Conservation (phyloP, 192 early-diverging fungal species). For the Glomus cerebriforme region DNA sequence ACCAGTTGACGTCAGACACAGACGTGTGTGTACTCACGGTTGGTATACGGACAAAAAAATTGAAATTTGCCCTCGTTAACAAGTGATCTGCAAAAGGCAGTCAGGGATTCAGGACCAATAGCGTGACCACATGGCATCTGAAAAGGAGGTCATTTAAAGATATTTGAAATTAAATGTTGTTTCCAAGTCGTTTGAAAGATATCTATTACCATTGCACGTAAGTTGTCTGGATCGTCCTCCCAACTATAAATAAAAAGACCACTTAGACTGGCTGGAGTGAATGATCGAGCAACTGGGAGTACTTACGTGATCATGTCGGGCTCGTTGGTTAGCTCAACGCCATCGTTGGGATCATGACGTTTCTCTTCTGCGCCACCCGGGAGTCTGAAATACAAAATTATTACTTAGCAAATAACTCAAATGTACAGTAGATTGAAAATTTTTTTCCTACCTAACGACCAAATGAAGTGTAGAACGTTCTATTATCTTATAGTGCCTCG, state of each 20-base stretch:
- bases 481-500: not conserved
- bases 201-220: conserved; percentile 22
- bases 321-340: conserved; percentile 1
- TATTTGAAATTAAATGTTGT: conserved; percentile 4
- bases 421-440: not conserved
- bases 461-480: not conserved
- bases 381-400: conserved; percentile 3
- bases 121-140: conserved; percentile 16
- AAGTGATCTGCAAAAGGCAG: conserved; percentile 19
- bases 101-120: conserved; percentile 9
- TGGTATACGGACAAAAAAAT: conserved; percentile 13
- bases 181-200: not conserved
- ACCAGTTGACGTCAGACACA: not conserved
- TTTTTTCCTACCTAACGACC: conserved; percentile 15
- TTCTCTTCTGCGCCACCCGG: conserved; percentile 2
- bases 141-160: not conserved
- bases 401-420: not conserved
- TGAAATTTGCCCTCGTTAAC: conserved; percentile 18
- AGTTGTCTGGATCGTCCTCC: conserved; percentile 1
- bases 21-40: not conserved
- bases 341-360: not conserved
- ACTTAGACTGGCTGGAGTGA: conserved; percentile 8
- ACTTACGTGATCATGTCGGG: conserved; percentile 21
- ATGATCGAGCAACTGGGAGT: not conserved
- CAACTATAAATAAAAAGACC: conserved; percentile 11